Evolutionary conservation across 345 rosid genomes (phyloP).

Genomic region (Rhizophora apiculata): DNA sequence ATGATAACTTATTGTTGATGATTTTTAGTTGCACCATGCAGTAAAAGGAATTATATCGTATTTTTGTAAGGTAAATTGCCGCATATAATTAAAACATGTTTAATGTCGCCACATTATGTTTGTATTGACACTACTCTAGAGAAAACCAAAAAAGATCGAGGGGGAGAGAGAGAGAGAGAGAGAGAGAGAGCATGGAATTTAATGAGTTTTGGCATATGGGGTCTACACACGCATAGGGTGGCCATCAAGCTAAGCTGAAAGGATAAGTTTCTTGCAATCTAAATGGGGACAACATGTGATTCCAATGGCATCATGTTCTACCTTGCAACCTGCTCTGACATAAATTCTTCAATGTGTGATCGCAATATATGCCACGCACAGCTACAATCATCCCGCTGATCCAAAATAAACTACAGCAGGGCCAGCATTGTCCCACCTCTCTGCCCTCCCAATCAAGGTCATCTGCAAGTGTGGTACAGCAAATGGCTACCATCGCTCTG

Average conservation of each 20-base stretch:
- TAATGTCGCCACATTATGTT: too few species aligned
- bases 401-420: background rate
- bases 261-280: slow-evolving; percentile 28
- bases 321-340: background rate
- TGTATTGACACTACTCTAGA: too few species aligned
- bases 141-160: too few species aligned
- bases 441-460: background rate
- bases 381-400: background rate
- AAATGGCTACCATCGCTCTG: background rate
- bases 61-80: too few species aligned
- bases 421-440: slow-evolving; percentile 2
- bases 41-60: too few species aligned
- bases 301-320: slow-evolving; percentile 1
- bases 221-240: slow-evolving; percentile 4
- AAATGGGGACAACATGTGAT: slow-evolving; percentile 26
- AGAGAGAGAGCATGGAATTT: background rate
- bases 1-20: too few species aligned
- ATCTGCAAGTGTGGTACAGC: background rate
- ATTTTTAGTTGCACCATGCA: too few species aligned
- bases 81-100: too few species aligned
- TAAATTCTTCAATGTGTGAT: slow-evolving; percentile 1
- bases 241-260: background rate
- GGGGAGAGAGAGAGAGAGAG: background rate
- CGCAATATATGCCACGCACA: background rate
- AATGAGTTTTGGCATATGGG: background rate